phyloP scores from a whole-genome alignment of 495 filamentous ascomycete genomes.

The Cercophora samala region DNA sequence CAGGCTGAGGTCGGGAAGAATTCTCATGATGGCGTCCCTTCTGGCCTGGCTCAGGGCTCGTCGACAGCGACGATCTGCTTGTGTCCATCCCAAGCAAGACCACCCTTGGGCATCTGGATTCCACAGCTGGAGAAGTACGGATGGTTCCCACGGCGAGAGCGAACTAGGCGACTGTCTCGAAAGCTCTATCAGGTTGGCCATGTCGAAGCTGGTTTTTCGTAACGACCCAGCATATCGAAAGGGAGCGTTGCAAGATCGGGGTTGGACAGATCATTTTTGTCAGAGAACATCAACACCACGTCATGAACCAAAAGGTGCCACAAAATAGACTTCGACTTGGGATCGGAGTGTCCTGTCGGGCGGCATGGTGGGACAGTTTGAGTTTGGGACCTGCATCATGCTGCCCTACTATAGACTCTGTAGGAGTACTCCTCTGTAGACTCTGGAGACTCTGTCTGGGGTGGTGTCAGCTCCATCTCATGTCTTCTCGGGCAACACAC shows the following conservation, averaged over 20 bases:
- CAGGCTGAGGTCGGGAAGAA: background rate
- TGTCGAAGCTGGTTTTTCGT: background rate
- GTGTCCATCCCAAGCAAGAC: background rate
- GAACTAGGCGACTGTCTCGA: constrained; percentile 1
- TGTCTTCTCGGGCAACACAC: background rate
- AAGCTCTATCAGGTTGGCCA: background rate
- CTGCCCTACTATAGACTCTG: background rate
- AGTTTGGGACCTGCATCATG: background rate
- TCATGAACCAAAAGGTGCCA: background rate
- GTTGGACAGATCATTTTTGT: background rate
- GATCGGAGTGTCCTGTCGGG: background rate
- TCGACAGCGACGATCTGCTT: background rate
- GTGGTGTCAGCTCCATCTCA: background rate
- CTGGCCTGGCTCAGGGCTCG: background rate
- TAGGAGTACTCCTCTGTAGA: too few species aligned
- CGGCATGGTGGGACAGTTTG: background rate
- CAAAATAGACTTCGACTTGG: background rate
- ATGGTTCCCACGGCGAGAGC: background rate
- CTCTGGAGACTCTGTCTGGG: too few species aligned
- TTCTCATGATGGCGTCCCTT: background rate
- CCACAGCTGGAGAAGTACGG: background rate
- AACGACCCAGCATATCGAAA: background rate
- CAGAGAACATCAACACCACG: background rate
- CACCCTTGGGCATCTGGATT: background rate
- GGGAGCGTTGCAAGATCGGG: background rate